Percentiles rank a stretch among this genome's conserved stretches.
Evolutionary conservation across 2,329 filamentous ascomycete species (phyloP).

Genomic region (Fusarium clavum): DNA sequence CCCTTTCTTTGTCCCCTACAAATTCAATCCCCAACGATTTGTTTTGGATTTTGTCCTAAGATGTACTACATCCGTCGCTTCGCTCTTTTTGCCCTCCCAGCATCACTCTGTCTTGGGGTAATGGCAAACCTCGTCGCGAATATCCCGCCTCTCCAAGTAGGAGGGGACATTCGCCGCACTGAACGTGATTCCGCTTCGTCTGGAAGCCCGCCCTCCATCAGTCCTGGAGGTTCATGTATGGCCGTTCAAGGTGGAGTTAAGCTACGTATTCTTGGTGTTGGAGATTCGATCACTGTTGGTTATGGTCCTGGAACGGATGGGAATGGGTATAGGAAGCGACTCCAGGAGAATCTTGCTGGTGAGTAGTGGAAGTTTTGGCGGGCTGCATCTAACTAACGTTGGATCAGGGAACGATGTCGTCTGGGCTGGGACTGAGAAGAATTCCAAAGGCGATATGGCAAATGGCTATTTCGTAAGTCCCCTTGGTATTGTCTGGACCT

Average conservation of each 20-base stretch:
- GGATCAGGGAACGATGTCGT: constrained; percentile 3
- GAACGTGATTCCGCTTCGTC: background rate
- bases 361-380: background rate
- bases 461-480: constrained; percentile 12
- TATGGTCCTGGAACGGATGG: constrained; percentile 18
- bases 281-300: constrained; percentile 26
- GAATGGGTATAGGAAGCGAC: constrained; percentile 7
- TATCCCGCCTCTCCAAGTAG: background rate
- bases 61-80: background rate
- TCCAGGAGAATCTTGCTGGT: constrained; percentile 14
- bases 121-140: background rate
- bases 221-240: background rate
- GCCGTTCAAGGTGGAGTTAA: constrained; percentile 1
- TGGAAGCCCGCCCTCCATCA: background rate
- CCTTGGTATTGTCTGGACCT: too few relatives aligned
- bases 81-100: background rate
- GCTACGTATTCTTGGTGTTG: constrained; percentile 10
- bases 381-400: background rate
- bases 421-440: constrained; percentile 14
- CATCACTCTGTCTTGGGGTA: background rate
- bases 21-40: background rate
- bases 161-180: background rate
- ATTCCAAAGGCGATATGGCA: background rate
- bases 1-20: background rate
- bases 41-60: background rate